phyloP scores from a whole-genome alignment of 2,329 filamentous ascomycete genomes.

The Penicillium sp. region DNA sequence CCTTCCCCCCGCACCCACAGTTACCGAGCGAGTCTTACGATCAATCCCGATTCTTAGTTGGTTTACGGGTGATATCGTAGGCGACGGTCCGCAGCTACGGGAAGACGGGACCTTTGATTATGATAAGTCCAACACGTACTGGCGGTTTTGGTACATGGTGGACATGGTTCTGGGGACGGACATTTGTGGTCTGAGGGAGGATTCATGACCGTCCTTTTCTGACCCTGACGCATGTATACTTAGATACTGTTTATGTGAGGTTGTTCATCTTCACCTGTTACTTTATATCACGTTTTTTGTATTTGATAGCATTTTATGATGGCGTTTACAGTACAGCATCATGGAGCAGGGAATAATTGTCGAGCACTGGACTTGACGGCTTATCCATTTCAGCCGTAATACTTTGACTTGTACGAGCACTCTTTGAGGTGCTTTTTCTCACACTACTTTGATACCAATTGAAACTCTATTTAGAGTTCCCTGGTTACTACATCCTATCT shows the following conservation, averaged over 20 bases:
- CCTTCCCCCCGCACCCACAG: conserved; percentile 70
- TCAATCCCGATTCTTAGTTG: conserved; percentile 73
- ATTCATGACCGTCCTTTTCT: conserved; percentile 38
- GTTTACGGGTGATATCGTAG: conserved; percentile 64
- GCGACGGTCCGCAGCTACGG: conserved; percentile 50
- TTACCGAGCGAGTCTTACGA: conserved; percentile 66
- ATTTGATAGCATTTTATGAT: conserved; percentile 9
- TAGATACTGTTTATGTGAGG: conserved; percentile 16
- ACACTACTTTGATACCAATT: background rate
- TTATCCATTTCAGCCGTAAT: background rate
- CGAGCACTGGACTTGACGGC: background rate
- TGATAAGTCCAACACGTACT: conserved; percentile 65
- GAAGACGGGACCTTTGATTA: conserved; percentile 68
- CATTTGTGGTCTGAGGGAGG: conserved; percentile 63
- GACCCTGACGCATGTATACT: conserved; percentile 20
- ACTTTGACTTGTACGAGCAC: background rate
- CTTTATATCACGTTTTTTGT: conserved; percentile 1
- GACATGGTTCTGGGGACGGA: conserved; percentile 64
- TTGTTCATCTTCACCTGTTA: background rate
- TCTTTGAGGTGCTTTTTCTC: background rate
- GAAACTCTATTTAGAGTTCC: background rate
- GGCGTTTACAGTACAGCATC: background rate
- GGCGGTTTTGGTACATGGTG: conserved; percentile 63
- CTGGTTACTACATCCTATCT: background rate
- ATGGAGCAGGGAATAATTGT: background rate